Evolutionary conservation across 345 rosid species (phyloP).

Genomic region (Eucalyptus fibrosa): DNA sequence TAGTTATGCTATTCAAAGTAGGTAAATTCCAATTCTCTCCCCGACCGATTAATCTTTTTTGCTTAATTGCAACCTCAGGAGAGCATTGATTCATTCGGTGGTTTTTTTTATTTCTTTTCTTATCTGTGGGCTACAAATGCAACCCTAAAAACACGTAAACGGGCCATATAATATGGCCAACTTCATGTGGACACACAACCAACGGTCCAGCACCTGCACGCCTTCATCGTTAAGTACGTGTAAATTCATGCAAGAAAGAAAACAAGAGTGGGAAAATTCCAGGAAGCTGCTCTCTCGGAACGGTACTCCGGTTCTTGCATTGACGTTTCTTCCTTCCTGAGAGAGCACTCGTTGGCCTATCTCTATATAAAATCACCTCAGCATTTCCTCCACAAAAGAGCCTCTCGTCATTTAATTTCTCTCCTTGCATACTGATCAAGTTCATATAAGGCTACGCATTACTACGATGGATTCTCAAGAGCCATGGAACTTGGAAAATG

Average conservation of each 20-base stretch:
- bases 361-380: background rate
- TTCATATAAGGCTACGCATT: background rate
- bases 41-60: background rate
- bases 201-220: background rate
- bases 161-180: background rate
- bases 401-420: background rate
- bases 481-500: slow-evolving; percentile 10
- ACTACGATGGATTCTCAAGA: slow-evolving; percentile 5
- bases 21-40: background rate
- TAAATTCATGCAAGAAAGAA: slow-evolving; percentile 12
- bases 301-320: background rate
- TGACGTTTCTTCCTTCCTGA: background rate
- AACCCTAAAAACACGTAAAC: background rate
- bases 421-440: background rate
- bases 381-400: background rate
- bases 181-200: background rate
- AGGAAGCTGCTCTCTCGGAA: slow-evolving; percentile 16
- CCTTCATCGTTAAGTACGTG: slow-evolving; percentile 6
- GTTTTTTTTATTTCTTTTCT: background rate
- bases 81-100: background rate
- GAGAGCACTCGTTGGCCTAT: background rate
- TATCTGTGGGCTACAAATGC: background rate
- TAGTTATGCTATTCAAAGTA: background rate
- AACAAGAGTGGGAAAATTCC: slow-evolving; percentile 42
- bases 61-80: background rate